Percentiles rank a stretch among this genome's conserved stretches.
Conservation (phyloP, 352 stramenopile genomes). For the Thraustochytrium sp. region DNA sequence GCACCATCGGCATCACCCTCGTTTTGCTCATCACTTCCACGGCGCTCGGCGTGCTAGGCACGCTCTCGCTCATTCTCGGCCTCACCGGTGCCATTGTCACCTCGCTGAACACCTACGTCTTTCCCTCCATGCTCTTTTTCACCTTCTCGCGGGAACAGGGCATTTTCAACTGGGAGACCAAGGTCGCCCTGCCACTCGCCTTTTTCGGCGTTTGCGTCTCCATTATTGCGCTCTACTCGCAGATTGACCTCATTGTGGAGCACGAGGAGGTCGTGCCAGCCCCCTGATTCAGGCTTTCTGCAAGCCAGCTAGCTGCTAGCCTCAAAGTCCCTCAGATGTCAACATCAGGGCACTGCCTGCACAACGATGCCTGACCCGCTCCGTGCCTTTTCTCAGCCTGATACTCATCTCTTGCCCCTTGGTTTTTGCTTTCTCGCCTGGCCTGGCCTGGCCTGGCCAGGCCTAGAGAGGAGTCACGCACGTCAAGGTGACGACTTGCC, state of each 20-base stretch:
- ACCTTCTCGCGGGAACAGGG: background rate
- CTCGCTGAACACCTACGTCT: slow-evolving; percentile 8
- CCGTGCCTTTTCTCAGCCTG: too few species aligned
- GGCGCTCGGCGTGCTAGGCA: background rate
- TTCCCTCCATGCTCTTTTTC: background rate
- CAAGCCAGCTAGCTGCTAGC: too few species aligned
- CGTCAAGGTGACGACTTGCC: too few species aligned
- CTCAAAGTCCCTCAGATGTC: too few species aligned
- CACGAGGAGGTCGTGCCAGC: too few species aligned
- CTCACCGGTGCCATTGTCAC: slow-evolving; percentile 5
- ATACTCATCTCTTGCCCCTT: too few species aligned
- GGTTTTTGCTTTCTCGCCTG: too few species aligned
- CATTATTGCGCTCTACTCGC: background rate
- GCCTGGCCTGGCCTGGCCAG: too few species aligned
- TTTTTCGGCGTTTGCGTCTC: background rate
- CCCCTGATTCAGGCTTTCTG: too few species aligned
- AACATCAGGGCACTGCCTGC: too few species aligned
- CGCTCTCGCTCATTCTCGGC: background rate
- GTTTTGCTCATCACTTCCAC: background rate
- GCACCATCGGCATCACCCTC: background rate
- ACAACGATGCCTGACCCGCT: too few species aligned
- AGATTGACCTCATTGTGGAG: background rate
- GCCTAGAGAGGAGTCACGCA: too few species aligned
- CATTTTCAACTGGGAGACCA: background rate
- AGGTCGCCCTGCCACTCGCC: background rate